Base-by-base conservation (phyloP, 129 eudicot species). In the Pseudognaphalium luteoalbum region DNA sequence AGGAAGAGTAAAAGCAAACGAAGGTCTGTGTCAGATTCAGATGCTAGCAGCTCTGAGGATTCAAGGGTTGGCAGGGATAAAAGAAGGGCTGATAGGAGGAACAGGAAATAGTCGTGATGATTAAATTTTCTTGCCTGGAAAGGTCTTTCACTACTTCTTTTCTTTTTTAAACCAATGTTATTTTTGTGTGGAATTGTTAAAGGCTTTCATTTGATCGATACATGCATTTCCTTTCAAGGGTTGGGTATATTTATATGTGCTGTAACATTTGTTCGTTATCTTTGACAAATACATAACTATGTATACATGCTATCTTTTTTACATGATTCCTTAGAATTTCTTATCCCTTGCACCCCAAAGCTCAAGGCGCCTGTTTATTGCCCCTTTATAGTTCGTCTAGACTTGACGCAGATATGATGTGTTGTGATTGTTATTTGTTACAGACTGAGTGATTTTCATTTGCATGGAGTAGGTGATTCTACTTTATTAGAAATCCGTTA, bases 41-140 rank as follows among this genome's bases (percentile, higher is more conserved):
- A 87, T 83, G 83, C 50, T 34, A 84, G 91, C 68, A 71, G 82
- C 67, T 81, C 91, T 16, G 93, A 87, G 78, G 91, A 84, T 86
- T 82, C 88, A n/a, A 70, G 91, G 20, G 85, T 83, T 74, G 92
- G 94, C 32, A 90, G 96, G 73, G 87, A 85, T 78, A 84, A 83
- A 61, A 89, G 80, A 71, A 78, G 93, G 54, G 75, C 86, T 15
- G 85, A 80, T 68, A 86, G 89, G 87, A 87, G 86, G 86, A 85
- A 82, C 81, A 81, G 89, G 80, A 86, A 87, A 34, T 87, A 72
- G 44, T 47, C 7, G 1, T 68, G 29, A 15, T 67, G 61, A 42
- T 63, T 14, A 37, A 34, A 66, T 30, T 4, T 22, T 6, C n/a
- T 59, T 20, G 17, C 12, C 69, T 33, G 52, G 37, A 72, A 72